These are phyloP conservation scores for Coriolopsis trogii DNA, from an alignment of 1,284 basidiomycete genomes.

Conservation along the genomic window DNA sequence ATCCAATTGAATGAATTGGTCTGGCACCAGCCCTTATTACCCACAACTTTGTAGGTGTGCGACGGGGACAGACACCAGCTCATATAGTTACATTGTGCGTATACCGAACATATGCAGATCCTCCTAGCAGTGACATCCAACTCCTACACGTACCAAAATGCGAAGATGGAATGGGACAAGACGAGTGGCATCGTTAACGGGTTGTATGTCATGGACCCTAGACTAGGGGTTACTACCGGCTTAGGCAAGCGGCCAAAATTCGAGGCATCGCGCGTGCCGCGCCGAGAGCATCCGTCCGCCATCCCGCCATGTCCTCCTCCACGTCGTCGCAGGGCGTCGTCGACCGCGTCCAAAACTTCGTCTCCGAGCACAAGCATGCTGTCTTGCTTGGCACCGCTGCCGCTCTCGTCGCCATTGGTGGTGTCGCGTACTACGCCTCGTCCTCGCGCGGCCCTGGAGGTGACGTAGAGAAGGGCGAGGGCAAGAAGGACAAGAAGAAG, in stretches of 20 bases:
- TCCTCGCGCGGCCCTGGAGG: conserved; percentile 44
- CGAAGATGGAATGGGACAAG: background rate
- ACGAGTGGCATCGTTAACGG: background rate
- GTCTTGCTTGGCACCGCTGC: conserved; percentile 71
- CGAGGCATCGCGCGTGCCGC: conserved; percentile 7
- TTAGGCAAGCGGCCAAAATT: conserved; percentile 12
- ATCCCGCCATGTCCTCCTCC: conserved; percentile 37
- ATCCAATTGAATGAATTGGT: too few relatives aligned
- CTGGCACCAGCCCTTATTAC: too few relatives aligned
- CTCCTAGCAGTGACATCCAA: too few relatives aligned
- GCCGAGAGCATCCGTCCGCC: conserved; percentile 25
- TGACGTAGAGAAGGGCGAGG: conserved; percentile 53
- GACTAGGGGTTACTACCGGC: conserved; percentile 1
- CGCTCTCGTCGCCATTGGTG: conserved; percentile 74
- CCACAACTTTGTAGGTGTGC: too few relatives aligned
- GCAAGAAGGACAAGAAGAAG: conserved; percentile 58
- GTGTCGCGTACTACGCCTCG: conserved; percentile 77
- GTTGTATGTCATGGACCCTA: conserved; percentile 12
- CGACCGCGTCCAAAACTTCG: conserved; percentile 70
- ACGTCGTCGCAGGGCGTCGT: conserved; percentile 40
- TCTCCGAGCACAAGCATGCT: conserved; percentile 75
- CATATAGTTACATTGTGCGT: too few relatives aligned
- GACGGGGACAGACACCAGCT: too few relatives aligned
- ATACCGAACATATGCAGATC: too few relatives aligned
- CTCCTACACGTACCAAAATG: too few relatives aligned